Conservation (phyloP, 345 rosid species). For the Dipteronia dyeriana region DNA sequence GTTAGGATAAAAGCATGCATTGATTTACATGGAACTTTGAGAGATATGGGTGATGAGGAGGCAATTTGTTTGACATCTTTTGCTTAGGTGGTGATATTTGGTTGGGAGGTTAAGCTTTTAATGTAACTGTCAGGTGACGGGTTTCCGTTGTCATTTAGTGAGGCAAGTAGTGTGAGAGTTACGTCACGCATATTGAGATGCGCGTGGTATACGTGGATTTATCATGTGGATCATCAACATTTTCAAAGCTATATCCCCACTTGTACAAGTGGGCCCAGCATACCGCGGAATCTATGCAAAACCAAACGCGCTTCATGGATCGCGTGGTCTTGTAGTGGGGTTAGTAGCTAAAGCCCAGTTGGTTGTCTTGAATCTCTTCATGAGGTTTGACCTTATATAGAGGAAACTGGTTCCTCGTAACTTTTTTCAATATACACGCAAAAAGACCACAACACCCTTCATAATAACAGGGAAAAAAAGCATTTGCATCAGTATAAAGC, state of each 20-base stretch:
- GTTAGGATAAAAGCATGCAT: conserved; percentile 24
- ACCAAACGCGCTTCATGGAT: neutral
- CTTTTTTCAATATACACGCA: neutral
- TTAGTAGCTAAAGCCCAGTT: neutral
- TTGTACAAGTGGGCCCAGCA: neutral
- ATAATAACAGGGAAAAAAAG: neutral
- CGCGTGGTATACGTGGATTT: conserved; percentile 1
- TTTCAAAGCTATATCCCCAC: neutral
- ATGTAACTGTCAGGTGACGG: conserved; percentile 33
- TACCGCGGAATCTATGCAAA: neutral
- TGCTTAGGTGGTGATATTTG: conserved; percentile 21
- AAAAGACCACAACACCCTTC: conserved; percentile 6
- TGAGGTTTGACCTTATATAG: conserved; percentile 11
- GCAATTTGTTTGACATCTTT: conserved; percentile 14
- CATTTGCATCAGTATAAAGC: no score
- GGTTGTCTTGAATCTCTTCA: neutral
- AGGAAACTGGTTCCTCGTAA: neutral
- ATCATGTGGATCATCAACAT: neutral
- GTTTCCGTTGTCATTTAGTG: conserved; percentile 16
- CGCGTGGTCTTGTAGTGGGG: neutral
- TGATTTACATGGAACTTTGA: conserved; percentile 19
- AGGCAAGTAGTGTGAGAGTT: neutral
- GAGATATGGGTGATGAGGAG: neutral
- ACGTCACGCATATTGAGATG: neutral
- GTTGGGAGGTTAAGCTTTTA: conserved; percentile 9